Conservation (phyloP, 2,329 filamentous ascomycete species). For the Neofusicoccum ribis region DNA sequence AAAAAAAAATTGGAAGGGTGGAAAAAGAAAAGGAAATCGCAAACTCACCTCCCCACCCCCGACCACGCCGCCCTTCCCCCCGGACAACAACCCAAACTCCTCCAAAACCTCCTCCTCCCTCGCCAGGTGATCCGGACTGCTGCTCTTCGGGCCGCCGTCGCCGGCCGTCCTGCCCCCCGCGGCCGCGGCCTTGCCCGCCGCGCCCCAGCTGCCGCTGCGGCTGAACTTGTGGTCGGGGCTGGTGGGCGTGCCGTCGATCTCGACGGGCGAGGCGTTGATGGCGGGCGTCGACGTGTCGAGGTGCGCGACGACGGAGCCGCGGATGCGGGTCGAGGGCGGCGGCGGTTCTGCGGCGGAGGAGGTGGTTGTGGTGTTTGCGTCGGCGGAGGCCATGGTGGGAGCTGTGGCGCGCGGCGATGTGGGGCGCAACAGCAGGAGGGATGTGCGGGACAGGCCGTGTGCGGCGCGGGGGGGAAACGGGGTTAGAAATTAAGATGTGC, state of each 20-base stretch:
- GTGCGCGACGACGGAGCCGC: slow-evolving; percentile 26
- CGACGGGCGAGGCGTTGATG: slow-evolving; percentile 46
- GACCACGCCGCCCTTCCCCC: slow-evolving; percentile 13
- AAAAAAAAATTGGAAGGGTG: neutral
- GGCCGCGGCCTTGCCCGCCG: slow-evolving; percentile 19
- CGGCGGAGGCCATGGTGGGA: too few species aligned
- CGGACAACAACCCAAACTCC: slow-evolving; percentile 28
- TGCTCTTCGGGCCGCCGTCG: neutral
- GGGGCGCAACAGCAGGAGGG: too few species aligned
- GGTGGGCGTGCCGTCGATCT: slow-evolving; percentile 41
- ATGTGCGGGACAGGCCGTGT: too few species aligned
- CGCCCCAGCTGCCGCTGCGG: neutral
- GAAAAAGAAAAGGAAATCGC: slow-evolving; percentile 20
- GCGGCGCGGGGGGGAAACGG: too few species aligned
- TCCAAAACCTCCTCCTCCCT: slow-evolving; percentile 33
- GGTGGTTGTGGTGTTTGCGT: neutral
- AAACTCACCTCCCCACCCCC: slow-evolving; percentile 26
- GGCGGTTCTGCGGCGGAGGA: neutral
- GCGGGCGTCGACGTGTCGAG: slow-evolving; percentile 41
- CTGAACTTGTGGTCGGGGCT: neutral
- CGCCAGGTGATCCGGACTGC: slow-evolving; percentile 24
- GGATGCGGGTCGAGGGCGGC: neutral
- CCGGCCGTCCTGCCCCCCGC: neutral
- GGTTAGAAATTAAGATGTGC: too few species aligned
- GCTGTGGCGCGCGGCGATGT: too few species aligned